Evolutionary conservation across 164 flowering plant genomes (phyloP).

Genomic region (Vitis labrusca): DNA sequence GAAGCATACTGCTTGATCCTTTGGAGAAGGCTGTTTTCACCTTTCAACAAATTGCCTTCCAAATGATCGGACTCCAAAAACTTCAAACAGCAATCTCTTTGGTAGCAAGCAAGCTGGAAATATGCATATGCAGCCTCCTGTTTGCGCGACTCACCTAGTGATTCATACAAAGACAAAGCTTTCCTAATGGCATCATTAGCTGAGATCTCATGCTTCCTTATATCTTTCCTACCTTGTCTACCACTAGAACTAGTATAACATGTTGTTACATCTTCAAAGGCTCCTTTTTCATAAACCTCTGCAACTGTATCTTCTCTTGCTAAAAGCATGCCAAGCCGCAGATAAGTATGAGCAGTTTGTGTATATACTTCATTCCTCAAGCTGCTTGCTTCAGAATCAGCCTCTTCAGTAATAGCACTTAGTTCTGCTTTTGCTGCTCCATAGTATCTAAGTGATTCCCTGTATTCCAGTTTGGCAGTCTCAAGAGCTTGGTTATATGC

Average conservation of each 20-base stretch:
- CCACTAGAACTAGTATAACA: constrained; percentile 22
- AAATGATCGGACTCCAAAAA: constrained; percentile 42
- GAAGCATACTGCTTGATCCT: constrained; percentile 78
- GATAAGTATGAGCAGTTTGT: constrained; percentile 87
- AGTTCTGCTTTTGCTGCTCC: constrained; percentile 78
- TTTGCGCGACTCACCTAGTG: constrained; percentile 75
- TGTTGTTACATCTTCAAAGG: constrained; percentile 28
- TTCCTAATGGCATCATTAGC: constrained; percentile 94
- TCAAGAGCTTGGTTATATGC: constrained; percentile 61
- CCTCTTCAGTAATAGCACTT: constrained; percentile 27
- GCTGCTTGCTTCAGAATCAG: constrained; percentile 32
- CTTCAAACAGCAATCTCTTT: constrained; percentile 78
- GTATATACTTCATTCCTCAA: constrained; percentile 75
- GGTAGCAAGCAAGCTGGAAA: constrained; percentile 89
- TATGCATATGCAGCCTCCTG: constrained; percentile 96
- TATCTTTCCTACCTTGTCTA: constrained; percentile 39
- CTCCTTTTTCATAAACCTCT: constrained; percentile 50
- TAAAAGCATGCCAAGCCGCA: constrained; percentile 92
- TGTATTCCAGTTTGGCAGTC: constrained; percentile 72
- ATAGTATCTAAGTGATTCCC: constrained; percentile 70
- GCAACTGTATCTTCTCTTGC: constrained; percentile 68
- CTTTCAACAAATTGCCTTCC: constrained; percentile 37
- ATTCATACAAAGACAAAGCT: constrained; percentile 81
- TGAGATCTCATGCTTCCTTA: constrained; percentile 65
- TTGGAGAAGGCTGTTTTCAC: constrained; percentile 45